Base-by-base conservation (phyloP, 768 basidiomycete species). In the Cystofilobasidium ferigula region DNA sequence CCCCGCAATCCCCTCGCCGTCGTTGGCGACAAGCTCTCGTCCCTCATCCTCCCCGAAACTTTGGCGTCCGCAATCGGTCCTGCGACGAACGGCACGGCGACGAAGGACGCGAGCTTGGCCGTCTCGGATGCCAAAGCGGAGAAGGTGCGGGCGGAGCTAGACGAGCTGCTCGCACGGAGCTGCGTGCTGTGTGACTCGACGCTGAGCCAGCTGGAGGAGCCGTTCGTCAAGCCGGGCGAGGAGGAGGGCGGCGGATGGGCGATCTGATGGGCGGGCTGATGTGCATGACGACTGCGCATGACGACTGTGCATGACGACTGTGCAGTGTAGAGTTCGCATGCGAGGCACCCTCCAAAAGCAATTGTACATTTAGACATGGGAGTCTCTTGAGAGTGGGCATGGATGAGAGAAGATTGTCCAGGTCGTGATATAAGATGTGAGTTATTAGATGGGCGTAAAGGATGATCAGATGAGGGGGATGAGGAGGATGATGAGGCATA, bases 111-210 rank as follows among this genome's bases (percentile, higher is more conserved):
- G 69, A 80, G 79, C 68, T 80, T 80, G 36, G 67, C 67, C 57
- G 81, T 54, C 28, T 54, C 51, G 42, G 82, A 81, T 66, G 83
- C 81, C 73, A 85, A 83, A 75, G 77, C 80, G 56, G 88, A 89
- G 76, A 85, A 82, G 74, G 71, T 95, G 74, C 80, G 88, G 70
- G 81, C 80, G 47, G 91, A 97, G 78, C 75, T 99, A 73, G 95
- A 99, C 71, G 88, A 90, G 61, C 74, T 97, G 68, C 78, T 99
- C 45, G 86, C 92, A 22, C 85, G 86, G 70, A 88, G 81, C 67
- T 98, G 95, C 78, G 92, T 93, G 35, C 77, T 97, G 64, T 99
- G 95, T 75, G 95, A 98, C 73, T 86, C 86, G 69, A 87, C 92
- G 22, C 82, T 95, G 53, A 84, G 80, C 6, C 86, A 87, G 7